Conservation (phyloP, 176 grass and related monocot genomes). For the Oryza longistaminata region DNA sequence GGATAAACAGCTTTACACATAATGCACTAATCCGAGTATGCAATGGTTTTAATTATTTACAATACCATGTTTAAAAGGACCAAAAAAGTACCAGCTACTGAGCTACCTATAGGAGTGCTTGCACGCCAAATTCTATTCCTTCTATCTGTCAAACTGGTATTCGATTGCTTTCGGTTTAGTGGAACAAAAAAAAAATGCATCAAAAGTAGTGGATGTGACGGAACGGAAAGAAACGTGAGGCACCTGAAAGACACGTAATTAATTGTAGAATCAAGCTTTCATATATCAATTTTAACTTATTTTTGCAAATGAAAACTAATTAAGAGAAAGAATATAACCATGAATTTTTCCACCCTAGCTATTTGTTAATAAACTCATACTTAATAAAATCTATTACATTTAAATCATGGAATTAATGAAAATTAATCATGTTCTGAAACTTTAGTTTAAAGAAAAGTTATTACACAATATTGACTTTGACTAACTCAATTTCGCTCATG, state of each 20-base stretch:
- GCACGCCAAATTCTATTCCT: neutral
- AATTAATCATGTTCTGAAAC: neutral
- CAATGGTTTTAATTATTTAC: neutral
- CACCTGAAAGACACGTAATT: neutral
- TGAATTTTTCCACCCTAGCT: no score
- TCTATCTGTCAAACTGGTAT: neutral
- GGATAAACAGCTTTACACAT: neutral
- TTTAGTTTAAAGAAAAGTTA: neutral
- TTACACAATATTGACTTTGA: no score
- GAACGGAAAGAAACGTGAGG: neutral
- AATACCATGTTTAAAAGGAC: neutral
- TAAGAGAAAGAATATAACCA: no score
- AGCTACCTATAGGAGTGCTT: neutral
- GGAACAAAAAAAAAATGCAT: neutral
- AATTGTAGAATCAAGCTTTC: neutral
- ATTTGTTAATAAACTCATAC: no score
- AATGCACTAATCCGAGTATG: neutral
- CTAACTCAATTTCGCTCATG: neutral
- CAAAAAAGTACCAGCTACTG: neutral
- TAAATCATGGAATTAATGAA: neutral
- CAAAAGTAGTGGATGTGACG: neutral
- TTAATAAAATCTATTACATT: neutral
- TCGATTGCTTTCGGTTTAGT: slow-evolving; percentile 8
- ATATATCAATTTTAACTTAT: neutral
- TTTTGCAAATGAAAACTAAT: neutral